Conservation (phyloP, 1,284 basidiomycete genomes). For the Cystobasidium slooffiae region DNA sequence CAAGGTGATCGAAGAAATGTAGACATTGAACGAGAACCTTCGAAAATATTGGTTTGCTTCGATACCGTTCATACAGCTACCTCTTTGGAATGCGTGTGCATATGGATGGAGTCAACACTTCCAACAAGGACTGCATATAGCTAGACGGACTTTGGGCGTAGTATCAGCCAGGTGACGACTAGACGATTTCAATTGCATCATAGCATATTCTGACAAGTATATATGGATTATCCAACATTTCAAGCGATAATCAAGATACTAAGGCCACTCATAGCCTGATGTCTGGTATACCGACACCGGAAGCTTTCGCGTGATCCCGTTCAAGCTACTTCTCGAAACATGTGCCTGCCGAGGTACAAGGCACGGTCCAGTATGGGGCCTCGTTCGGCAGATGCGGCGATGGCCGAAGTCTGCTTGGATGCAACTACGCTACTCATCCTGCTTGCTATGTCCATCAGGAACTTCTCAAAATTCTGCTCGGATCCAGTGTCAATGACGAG, state of each 20-base stretch:
- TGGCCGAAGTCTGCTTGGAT: background rate
- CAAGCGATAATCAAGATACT: too few relatives aligned
- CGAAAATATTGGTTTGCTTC: background rate
- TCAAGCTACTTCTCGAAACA: conserved; percentile 19
- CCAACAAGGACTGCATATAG: too few relatives aligned
- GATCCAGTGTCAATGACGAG: conserved; percentile 29
- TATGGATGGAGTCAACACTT: too few relatives aligned
- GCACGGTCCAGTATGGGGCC: conserved; percentile 19
- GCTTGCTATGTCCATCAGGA: conserved; percentile 9
- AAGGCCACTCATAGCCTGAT: too few relatives aligned
- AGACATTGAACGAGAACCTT: conserved; percentile 11
- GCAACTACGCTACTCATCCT: background rate
- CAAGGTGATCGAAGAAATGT: background rate
- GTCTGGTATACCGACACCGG: too few relatives aligned
- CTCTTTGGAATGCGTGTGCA: too few relatives aligned
- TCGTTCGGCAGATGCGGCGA: background rate
- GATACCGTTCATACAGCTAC: background rate
- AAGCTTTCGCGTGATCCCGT: background rate
- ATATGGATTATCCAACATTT: too few relatives aligned
- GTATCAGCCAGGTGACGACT: too few relatives aligned
- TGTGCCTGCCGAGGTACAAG: conserved; percentile 18
- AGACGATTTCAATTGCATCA: too few relatives aligned
- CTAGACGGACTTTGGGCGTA: too few relatives aligned
- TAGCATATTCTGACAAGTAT: too few relatives aligned
- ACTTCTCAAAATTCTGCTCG: conserved; percentile 23